A percentile compares a stretch with the other conserved stretches of the same genome.
These are phyloP conservation scores for Cylindrotheca closterium DNA, from an alignment of 108 stramenopile genomes.

Conservation along the genomic window DNA sequence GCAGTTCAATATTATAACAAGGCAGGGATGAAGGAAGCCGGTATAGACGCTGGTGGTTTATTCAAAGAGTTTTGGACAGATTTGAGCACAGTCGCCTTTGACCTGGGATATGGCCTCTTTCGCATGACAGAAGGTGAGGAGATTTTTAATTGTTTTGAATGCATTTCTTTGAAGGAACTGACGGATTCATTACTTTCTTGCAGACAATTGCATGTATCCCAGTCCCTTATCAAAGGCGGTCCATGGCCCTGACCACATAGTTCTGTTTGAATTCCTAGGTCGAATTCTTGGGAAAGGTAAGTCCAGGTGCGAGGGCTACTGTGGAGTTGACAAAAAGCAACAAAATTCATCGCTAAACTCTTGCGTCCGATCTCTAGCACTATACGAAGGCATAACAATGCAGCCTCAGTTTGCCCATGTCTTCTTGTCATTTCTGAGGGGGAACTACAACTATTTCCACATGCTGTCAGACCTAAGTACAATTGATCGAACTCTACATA, in stretches of 20 bases:
- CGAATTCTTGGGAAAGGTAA: constrained; percentile 80
- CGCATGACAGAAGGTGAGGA: constrained; percentile 71
- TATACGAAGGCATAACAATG: constrained; percentile 95
- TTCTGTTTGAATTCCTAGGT: constrained; percentile 91
- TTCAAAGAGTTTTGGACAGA: constrained; percentile 98
- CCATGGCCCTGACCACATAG: constrained; percentile 75
- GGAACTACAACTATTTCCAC: constrained; percentile 89
- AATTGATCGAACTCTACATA: constrained; percentile 91
- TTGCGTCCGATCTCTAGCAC: constrained; percentile 35
- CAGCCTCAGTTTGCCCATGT: constrained; percentile 97
- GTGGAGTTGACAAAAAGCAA: not conserved
- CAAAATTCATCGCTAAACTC: not conserved
- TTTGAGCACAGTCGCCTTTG: constrained; percentile 84
- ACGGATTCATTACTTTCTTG: too few species aligned
- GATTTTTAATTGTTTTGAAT: not conserved
- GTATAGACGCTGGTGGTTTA: constrained; percentile 97
- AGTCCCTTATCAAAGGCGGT: constrained; percentile 83
- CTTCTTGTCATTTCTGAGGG: constrained; percentile 92
- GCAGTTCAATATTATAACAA: constrained; percentile 80
- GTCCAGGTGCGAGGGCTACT: not conserved
- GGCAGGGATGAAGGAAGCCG: constrained; percentile 78
- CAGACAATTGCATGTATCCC: constrained; percentile 84
- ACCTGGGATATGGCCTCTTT: constrained; percentile 92
- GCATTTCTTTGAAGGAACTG: too few species aligned
- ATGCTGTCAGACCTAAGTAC: constrained; percentile 84